Evolutionary conservation across 1,284 basidiomycete genomes (phyloP).

Genomic region (Porphyrellus sp.): DNA sequence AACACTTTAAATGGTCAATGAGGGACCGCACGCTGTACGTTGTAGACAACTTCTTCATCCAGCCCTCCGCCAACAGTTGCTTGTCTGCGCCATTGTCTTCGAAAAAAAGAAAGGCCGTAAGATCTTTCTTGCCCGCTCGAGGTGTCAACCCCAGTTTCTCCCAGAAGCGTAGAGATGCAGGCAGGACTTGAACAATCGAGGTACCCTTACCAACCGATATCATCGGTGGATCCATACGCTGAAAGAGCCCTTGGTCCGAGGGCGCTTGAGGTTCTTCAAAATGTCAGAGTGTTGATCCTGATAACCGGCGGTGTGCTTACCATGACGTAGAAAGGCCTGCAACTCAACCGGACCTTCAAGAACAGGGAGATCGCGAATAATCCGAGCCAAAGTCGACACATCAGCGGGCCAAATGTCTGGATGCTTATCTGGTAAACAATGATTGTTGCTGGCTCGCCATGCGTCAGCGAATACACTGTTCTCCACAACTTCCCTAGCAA

Average conservation of each 20-base stretch:
- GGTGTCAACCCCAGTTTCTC: conserved; percentile 75
- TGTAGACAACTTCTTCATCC: conserved; percentile 53
- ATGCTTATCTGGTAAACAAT: conserved; percentile 23
- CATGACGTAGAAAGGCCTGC: conserved; percentile 38
- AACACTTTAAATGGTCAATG: not conserved
- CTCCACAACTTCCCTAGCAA: conserved; percentile 66
- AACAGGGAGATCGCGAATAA: conserved; percentile 29
- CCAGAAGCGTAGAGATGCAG: conserved; percentile 75
- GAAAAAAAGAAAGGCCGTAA: conserved; percentile 63
- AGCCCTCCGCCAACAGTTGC: conserved; percentile 46
- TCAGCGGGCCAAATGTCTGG: conserved; percentile 56
- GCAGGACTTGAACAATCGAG: conserved; percentile 58
- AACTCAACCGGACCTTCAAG: conserved; percentile 32
- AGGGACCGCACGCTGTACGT: conserved; percentile 54
- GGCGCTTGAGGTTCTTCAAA: conserved; percentile 1
- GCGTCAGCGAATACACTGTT: conserved; percentile 63
- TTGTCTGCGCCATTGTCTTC: conserved; percentile 54
- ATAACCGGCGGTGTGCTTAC: conserved; percentile 28
- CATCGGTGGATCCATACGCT: conserved; percentile 51
- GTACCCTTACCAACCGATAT: conserved; percentile 62
- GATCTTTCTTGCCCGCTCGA: conserved; percentile 64
- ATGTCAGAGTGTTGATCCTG: not conserved
- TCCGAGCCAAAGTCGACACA: conserved; percentile 40
- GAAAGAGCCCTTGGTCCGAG: conserved; percentile 25
- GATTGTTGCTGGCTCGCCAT: conserved; percentile 51